Conservation (phyloP, 2,329 filamentous ascomycete genomes). For the Cordyceps cateniannulata region DNA sequence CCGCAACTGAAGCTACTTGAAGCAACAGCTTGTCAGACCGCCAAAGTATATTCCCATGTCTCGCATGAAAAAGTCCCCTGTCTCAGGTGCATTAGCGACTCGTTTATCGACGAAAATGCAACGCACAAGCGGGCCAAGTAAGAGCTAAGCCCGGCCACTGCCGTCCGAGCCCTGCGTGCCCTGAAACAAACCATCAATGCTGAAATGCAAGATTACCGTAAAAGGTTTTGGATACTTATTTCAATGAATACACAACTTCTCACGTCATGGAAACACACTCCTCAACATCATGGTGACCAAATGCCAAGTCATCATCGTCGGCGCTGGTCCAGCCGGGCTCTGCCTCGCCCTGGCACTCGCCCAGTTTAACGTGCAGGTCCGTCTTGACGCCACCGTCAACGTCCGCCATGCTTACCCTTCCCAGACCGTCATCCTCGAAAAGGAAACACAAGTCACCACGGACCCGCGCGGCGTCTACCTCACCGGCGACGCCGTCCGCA, state of each 20-base stretch:
- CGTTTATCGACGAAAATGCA: background rate
- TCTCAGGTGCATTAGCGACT: background rate
- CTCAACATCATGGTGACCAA: background rate
- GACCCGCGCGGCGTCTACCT: constrained; percentile 26
- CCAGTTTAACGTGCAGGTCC: background rate
- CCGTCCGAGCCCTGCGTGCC: background rate
- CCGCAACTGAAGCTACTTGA: too few species aligned
- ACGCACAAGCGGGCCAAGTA: background rate
- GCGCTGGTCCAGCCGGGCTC: background rate
- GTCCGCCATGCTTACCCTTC: background rate
- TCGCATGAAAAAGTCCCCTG: background rate
- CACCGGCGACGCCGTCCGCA: constrained; percentile 25
- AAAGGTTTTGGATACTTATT: background rate
- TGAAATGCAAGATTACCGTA: background rate
- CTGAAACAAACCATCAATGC: background rate
- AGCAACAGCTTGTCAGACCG: too few species aligned
- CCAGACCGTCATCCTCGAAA: constrained; percentile 21
- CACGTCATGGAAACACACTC: background rate
- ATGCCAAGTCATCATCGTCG: constrained; percentile 3
- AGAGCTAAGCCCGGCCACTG: background rate
- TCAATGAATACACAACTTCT: background rate
- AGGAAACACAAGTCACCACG: constrained; percentile 19
- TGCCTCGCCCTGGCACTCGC: background rate
- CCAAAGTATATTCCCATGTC: background rate
- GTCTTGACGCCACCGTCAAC: background rate